A percentile compares a stretch with the other conserved stretches of the same genome.
phyloP scores from a whole-genome alignment of 2,329 filamentous ascomycete species.

The Microcyclospora tardicrescens region DNA sequence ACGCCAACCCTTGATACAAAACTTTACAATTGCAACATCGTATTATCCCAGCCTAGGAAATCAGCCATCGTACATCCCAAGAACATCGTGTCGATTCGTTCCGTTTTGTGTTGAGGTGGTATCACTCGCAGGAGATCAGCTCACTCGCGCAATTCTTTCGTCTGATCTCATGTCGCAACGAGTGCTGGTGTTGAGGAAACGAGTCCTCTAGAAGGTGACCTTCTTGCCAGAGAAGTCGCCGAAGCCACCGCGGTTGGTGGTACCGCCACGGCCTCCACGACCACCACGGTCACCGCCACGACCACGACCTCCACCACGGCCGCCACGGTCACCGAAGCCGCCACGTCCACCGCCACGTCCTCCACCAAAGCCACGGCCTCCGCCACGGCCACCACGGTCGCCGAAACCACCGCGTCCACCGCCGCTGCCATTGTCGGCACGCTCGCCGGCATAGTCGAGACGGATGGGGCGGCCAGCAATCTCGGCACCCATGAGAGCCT shows the following conservation, averaged over 20 bases:
- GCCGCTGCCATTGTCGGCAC: constrained; percentile 41
- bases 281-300: constrained; percentile 39
- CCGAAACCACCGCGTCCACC: constrained; percentile 29
- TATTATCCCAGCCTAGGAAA: too few relatives aligned
- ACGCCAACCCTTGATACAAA: too few relatives aligned
- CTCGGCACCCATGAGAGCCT: constrained; percentile 56
- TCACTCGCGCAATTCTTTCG: too few relatives aligned
- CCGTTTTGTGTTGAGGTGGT: too few relatives aligned
- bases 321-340: constrained; percentile 35
- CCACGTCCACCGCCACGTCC: constrained; percentile 24
- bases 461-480: constrained; percentile 63
- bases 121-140: too few relatives aligned
- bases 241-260: constrained; percentile 42
- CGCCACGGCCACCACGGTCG: constrained; percentile 29
- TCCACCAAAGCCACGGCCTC: constrained; percentile 26
- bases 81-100: too few relatives aligned
- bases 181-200: too few relatives aligned
- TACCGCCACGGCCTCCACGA: constrained; percentile 34
- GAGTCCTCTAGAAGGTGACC: constrained; percentile 46
- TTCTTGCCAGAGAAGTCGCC: constrained; percentile 67
- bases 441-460: constrained; percentile 67
- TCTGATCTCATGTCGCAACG: too few relatives aligned
- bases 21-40: too few relatives aligned
- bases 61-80: too few relatives aligned
- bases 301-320: constrained; percentile 38